Evolutionary conservation across 2,329 filamentous ascomycete genomes (phyloP).

Genomic region (Fusarium tupiense): DNA sequence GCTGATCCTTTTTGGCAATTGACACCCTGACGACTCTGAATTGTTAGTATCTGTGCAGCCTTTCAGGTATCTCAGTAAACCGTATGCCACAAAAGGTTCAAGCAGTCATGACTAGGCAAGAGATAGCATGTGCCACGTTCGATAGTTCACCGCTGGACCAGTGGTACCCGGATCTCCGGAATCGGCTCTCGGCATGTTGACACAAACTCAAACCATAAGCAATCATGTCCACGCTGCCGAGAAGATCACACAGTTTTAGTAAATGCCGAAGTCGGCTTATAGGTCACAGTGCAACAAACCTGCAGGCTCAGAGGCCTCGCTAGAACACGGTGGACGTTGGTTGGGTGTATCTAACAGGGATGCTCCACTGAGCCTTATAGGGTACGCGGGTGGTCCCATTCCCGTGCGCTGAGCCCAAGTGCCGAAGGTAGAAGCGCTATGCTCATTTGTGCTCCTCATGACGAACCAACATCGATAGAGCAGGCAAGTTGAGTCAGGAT

Average conservation of each 20-base stretch:
- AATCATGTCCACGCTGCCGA: background rate
- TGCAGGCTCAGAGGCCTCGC: background rate
- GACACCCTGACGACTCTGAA: no score
- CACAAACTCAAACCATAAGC: background rate
- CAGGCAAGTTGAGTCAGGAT: no score
- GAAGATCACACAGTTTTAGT: accelerated
- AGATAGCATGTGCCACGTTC: background rate
- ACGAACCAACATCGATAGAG: no score
- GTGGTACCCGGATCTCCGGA: background rate
- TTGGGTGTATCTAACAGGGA: background rate
- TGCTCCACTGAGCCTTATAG: background rate
- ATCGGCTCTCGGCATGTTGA: background rate
- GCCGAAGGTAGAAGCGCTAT: no score
- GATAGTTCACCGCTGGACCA: background rate
- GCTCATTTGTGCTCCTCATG: no score
- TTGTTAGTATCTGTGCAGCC: background rate
- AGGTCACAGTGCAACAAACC: background rate
- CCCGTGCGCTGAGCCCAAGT: no score
- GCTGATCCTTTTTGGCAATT: background rate
- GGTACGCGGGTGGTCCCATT: background rate
- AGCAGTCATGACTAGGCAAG: background rate
- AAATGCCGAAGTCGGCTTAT: background rate
- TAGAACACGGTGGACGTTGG: background rate
- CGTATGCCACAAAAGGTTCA: background rate
- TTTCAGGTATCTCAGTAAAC: background rate